Base-by-base conservation (phyloP, 768 basidiomycete genomes). In the Hysterangium stoloniferum region DNA sequence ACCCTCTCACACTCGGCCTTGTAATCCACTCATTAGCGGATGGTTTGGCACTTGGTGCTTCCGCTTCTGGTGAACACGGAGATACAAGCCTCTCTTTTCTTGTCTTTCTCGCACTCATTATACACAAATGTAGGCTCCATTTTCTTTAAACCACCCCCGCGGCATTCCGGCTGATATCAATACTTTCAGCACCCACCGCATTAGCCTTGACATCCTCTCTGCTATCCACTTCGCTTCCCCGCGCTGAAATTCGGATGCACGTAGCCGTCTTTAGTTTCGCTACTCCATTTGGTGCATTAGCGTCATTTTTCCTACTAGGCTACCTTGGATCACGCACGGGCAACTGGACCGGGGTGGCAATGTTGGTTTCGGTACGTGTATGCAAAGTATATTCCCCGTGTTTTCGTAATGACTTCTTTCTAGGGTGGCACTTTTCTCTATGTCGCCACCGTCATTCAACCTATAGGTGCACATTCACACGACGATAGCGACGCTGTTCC, bases 401-500 rank as follows among this genome's bases (percentile, higher is more conserved):
- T 51, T n/a, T n/a, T 48, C 27, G 52, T 22, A 45, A 37, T 37
- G 51, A 19, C 52, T 5, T 27, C 19, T 28, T 28, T 29, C 49
- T 29, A 93, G 89, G 93, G 89, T 38, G 93, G 93, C 7, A 92
- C 90, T 3, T 96, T 96, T 68, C 72, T 97, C 33, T 96, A 95
- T 61, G 94, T 97, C 7, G 91, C 93, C 1, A 92, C 92, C 1
- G 84, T 90, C 34, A 71, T 92, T n/a, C 88, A 90, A 60, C 79
- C 86, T 2, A 75, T 84, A 28, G 81, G 65, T 1, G 45, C 60
- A 5, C 60, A 59, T 24, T 58, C 63, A 46, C 61, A 84, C 28
- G 70, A 75, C 15, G 71, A 73, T 46, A 64, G 48, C 25, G 66
- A 61, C 33, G 68, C 56, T 54, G 52, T 57, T 24, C 29, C 61